Percentiles rank a stretch among this genome's conserved stretches.
Evolutionary conservation across 2,329 filamentous ascomycete genomes (phyloP).

Genomic region (Chrysoporthe cubensis): DNA sequence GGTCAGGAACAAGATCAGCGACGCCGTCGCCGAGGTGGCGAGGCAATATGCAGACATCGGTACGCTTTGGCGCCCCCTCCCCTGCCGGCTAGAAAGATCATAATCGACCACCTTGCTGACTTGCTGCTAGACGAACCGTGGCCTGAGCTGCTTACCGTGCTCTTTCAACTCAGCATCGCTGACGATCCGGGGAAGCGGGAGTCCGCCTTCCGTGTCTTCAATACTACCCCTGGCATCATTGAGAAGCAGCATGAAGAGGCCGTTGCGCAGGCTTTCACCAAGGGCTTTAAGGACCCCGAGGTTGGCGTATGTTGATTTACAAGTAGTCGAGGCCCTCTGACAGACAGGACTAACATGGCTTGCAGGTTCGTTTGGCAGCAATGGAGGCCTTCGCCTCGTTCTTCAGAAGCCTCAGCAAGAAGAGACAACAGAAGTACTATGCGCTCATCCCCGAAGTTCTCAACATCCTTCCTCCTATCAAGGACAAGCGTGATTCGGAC

Average conservation of each 20-base stretch:
- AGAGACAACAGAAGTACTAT: conserved; percentile 86
- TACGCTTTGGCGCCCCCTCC: conserved; percentile 49
- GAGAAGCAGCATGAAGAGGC: conserved; percentile 92
- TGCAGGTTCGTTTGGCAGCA: conserved; percentile 82
- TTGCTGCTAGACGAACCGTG: conserved; percentile 71
- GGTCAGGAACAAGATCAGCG: conserved; percentile 93
- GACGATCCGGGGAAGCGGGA: conserved; percentile 83
- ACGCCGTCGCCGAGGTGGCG: conserved; percentile 95
- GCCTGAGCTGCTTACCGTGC: conserved; percentile 82
- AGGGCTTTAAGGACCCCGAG: conserved; percentile 88
- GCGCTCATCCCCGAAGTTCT: conserved; percentile 86
- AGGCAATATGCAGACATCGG: conserved; percentile 92
- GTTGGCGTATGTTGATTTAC: conserved; percentile 63
- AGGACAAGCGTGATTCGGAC: conserved; percentile 87
- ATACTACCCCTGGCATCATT: conserved; percentile 92
- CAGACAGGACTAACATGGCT: conserved; percentile 11
- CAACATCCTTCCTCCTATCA: conserved; percentile 92
- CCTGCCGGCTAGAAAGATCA: conserved; percentile 8
- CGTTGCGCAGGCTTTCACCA: conserved; percentile 86
- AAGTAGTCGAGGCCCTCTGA: conserved; percentile 17
- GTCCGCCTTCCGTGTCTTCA: conserved; percentile 92
- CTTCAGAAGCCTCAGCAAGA: conserved; percentile 89
- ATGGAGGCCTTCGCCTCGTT: conserved; percentile 98
- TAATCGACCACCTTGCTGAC: conserved; percentile 18
- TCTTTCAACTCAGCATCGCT: conserved; percentile 91